Base-by-base conservation (phyloP, 2,329 filamentous ascomycete species). In the Lecanicillium sp. region DNA sequence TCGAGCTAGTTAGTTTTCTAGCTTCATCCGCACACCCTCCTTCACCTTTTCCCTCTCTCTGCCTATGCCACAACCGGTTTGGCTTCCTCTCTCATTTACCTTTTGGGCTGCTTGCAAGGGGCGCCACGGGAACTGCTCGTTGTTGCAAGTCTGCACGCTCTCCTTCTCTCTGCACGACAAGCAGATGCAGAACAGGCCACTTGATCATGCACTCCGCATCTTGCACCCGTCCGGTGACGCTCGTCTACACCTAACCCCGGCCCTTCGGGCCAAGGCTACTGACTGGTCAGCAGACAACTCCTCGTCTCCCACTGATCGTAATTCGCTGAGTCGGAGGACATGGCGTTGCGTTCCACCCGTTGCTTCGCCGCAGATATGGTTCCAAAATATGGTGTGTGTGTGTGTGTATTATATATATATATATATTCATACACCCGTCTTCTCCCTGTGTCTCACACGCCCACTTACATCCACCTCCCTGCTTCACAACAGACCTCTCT, bases 191-290 rank as follows among this genome's bases (percentile, higher is more conserved):
- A 20, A 40, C 40, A 26, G 21, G 26, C 15, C 37, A 38, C 44
- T 38, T 38, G 33, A 47, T 33, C n/a, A 26, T 47, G 26, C 36
- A 44, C 41, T 44, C 41, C 32, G 23, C 32, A 32, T 32, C 9
- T 14, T 39, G 19, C 29, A 12, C 11, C 20, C 44, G 23, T 47
- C 36, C 15, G 19, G 44, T 41, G 29, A 47, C 29, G 36, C 44
- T 47, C 20, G 11, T 35, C 8, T 9, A 21, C 24, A 35, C 21
- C n/a, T 12, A 26, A 14, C 37, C 23, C 19, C 27, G 35, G 35
- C 23, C 26, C 35, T 21, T 30, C 24, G 24, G 26, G 26, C 33
- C 7, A 30, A 19, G 11, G 9, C n/a, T 24, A n/a, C n/a, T n/a
- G n/a, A n/a, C n/a, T 5, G 14, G 33, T 45, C 44, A 39, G 33